phyloP scores from a whole-genome alignment of 75 land plant genomes.

The Selaginella moellendorffii region DNA sequence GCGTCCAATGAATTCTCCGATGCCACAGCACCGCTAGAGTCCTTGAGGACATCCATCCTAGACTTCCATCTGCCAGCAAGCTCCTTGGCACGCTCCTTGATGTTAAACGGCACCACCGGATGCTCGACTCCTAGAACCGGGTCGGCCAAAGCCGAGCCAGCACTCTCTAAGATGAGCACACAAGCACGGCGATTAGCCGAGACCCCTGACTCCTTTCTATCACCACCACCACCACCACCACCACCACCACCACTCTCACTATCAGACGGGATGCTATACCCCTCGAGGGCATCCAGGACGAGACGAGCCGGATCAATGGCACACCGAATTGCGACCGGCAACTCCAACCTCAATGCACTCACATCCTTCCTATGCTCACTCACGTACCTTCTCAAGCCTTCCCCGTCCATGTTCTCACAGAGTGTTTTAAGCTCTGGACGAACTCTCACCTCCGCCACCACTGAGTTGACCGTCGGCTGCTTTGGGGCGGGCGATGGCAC shows the following conservation, averaged over 20 bases:
- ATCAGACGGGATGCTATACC: conserved; percentile 29
- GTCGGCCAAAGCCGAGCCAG: conserved; percentile 31
- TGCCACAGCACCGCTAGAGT: conserved; percentile 43
- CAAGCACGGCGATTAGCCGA: conserved; percentile 49
- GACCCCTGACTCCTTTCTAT: conserved; percentile 33
- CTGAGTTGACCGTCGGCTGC: too few relatives aligned
- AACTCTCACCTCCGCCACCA: conserved; percentile 38
- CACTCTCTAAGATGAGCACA: conserved; percentile 44
- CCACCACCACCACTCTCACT: too few relatives aligned
- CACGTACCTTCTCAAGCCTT: conserved; percentile 44
- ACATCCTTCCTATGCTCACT: conserved; percentile 42
- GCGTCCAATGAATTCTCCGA: conserved; percentile 77
- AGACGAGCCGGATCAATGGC: conserved; percentile 53
- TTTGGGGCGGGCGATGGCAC: conserved; percentile 13
- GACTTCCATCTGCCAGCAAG: conserved; percentile 60
- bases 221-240: neutral
- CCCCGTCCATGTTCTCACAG: conserved; percentile 65
- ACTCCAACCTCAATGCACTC: conserved; percentile 37
- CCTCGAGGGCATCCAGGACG: conserved; percentile 54
- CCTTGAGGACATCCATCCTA: conserved; percentile 31
- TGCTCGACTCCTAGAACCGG: conserved; percentile 26
- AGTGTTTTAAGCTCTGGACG: conserved; percentile 35
- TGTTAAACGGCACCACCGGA: conserved; percentile 40
- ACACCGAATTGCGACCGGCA: conserved; percentile 46
- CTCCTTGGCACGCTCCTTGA: conserved; percentile 51